Evolutionary conservation across 164 flowering plant genomes (phyloP).

Genomic region (Magnolia officinalis): DNA sequence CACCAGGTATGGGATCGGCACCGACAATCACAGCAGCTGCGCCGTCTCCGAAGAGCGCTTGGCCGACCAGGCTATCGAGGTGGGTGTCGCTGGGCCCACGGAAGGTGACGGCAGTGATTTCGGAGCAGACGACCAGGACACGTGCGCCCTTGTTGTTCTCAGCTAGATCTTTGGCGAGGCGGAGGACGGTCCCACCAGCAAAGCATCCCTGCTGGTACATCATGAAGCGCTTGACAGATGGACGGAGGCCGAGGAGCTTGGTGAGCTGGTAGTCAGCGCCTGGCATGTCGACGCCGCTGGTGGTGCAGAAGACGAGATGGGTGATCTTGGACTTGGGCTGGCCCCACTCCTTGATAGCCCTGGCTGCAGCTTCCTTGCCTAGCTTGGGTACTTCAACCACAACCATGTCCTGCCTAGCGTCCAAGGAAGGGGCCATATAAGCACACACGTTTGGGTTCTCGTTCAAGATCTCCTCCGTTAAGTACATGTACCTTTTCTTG

Average conservation of each 20-base stretch:
- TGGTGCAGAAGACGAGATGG: conserved; percentile 54
- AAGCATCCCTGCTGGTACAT: conserved; percentile 52
- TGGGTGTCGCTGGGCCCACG: conserved; percentile 40
- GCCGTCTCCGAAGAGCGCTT: conserved; percentile 48
- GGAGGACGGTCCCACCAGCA: conserved; percentile 46
- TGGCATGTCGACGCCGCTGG: conserved; percentile 52
- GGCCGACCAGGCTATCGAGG: conserved; percentile 43
- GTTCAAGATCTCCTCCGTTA: conserved; percentile 44
- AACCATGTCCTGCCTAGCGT: conserved; percentile 48
- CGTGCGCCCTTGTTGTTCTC: conserved; percentile 55
- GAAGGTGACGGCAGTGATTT: conserved; percentile 37
- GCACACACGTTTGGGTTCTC: conserved; percentile 39
- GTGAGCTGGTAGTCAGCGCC: conserved; percentile 51
- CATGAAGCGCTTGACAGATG: conserved; percentile 52
- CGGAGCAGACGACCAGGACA: conserved; percentile 47
- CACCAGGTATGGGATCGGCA: conserved; percentile 27
- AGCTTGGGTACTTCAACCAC: conserved; percentile 45
- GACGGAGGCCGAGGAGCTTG: conserved; percentile 50
- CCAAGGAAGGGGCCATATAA: conserved; percentile 45
- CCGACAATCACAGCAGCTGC: conserved; percentile 47
- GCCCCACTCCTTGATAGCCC: conserved; percentile 55
- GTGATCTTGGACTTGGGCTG: conserved; percentile 55
- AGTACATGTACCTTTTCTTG: conserved; percentile 43
- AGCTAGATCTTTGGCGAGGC: conserved; percentile 48
- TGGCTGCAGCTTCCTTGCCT: conserved; percentile 44